Evolutionary conservation across 2,329 filamentous ascomycete genomes (phyloP).

Genomic region (Ascochyta viciae-villosae): DNA sequence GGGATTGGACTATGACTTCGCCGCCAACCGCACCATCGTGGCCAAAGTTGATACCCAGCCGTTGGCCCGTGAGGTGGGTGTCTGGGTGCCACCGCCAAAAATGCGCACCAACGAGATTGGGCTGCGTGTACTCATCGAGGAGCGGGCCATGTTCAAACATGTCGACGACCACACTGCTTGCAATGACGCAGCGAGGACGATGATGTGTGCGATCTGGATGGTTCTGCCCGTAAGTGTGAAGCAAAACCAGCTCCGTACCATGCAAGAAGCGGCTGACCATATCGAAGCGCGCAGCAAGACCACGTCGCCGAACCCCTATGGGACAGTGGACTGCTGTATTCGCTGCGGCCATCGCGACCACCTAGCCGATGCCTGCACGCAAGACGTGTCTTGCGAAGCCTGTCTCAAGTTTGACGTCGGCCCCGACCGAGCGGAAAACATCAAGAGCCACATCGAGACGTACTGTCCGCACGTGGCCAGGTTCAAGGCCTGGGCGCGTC

Average conservation of each 20-base stretch:
- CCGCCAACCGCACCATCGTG: constrained; percentile 18
- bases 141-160: constrained; percentile 17
- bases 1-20: constrained; percentile 23
- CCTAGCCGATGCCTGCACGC: constrained; percentile 3
- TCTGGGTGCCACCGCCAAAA: constrained; percentile 8
- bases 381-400: constrained; percentile 7
- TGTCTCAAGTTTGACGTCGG: constrained; percentile 13
- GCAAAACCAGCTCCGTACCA: not conserved
- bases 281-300: constrained; percentile 13
- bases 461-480: constrained; percentile 3
- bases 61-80: constrained; percentile 18
- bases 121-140: constrained; percentile 14
- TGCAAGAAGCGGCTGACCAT: constrained; percentile 15
- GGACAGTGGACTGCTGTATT: constrained; percentile 14
- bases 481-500: constrained; percentile 14
- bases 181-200: constrained; percentile 33
- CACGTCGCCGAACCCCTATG: constrained; percentile 4
- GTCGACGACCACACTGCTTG: constrained; percentile 28
- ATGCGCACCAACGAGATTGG: constrained; percentile 17
- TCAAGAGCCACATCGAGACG: constrained; percentile 11
- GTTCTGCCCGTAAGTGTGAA: constrained; percentile 2
- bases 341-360: constrained; percentile 25
- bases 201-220: constrained; percentile 33
- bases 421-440: not conserved
- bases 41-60: constrained; percentile 35